A percentile compares a stretch with the other conserved stretches of the same genome.
phyloP scores from a whole-genome alignment of 2,329 filamentous ascomycete genomes.

The Akanthomyces lecanii region DNA sequence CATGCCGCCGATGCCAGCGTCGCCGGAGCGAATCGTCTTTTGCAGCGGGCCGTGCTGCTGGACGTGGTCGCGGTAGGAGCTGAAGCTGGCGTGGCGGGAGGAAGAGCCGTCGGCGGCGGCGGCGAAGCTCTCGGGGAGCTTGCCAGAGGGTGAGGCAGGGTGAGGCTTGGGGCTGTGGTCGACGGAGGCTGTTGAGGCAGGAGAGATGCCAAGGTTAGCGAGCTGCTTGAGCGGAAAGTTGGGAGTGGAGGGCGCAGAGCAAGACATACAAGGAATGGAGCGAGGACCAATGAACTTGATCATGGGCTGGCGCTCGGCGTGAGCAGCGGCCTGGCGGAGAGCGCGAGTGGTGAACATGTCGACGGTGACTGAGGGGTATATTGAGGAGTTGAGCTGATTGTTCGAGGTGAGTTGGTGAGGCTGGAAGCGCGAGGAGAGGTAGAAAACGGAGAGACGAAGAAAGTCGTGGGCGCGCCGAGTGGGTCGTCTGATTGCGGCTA shows the following conservation, averaged over 20 bases:
- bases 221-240: background rate
- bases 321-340: constrained; percentile 56
- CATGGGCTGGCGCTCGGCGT: constrained; percentile 56
- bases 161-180: constrained; percentile 72
- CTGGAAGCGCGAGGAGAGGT: background rate
- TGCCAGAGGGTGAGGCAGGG: constrained; percentile 63
- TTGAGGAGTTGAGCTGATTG: constrained; percentile 9
- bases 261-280: constrained; percentile 50
- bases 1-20: constrained; percentile 51
- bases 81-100: constrained; percentile 59
- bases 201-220: constrained; percentile 22
- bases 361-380: constrained; percentile 6
- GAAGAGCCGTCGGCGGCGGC: constrained; percentile 30
- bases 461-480: constrained; percentile 3
- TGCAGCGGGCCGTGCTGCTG: constrained; percentile 74
- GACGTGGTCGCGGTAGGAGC: constrained; percentile 71
- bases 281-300: constrained; percentile 61
- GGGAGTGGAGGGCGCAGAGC: background rate
- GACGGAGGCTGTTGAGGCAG: constrained; percentile 52
- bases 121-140: constrained; percentile 54
- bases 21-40: constrained; percentile 45
- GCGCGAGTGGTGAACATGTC: constrained; percentile 53
- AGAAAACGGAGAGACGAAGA: constrained; percentile 2
- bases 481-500: constrained; percentile 12
- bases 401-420: background rate